Base-by-base conservation (phyloP, 1,284 basidiomycete genomes). In the Puccinia sorghi region DNA sequence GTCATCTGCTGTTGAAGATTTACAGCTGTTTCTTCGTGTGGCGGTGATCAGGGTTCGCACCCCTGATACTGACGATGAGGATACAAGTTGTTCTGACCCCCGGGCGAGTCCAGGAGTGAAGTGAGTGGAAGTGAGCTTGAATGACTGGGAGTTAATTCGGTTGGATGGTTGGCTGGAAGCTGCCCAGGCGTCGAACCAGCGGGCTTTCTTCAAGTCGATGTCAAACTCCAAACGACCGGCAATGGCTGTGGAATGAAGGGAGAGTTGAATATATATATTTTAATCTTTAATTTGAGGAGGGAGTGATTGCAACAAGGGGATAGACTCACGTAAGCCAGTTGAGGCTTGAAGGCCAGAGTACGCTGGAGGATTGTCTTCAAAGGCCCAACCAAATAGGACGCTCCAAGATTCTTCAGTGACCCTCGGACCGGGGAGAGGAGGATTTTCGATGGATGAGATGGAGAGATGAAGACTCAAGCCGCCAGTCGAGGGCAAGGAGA, bases 391-490 rank as follows among this genome's bases (percentile, higher is more conserved):
- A 90, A 77, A 77, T 8, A 77, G 39, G 57, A 89, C 85, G 76
- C 87, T 87, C 91, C 91, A 93, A 22, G 88, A 87, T 77, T 92
- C 91, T 80, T 92, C 91, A 3, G 90, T 90, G 75, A 93, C 88
- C 41, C 91, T 88, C 27, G 91, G 91, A 2, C 86, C 86, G 32
- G 88, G 77, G 79, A 91, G 89, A 50, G 86, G 86, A 79, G 89
- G 86, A 80, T 89, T 89, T 27, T 43, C 46, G 43, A 13, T 22
- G 13, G 54, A 15, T 1, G 72, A 61, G 11, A 81, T 56, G 12
- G 59, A 67, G 78, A 91, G 86, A 83, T 92, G 92, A 22, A 92
- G 86, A 82, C 90, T 91, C 17, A 92, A 83, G 15, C 91, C 91
- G 13, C 88, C 84, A 7, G 87, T 90, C 84, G 90, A 91, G 1